These are phyloP conservation scores for Neckera pumila DNA, from an alignment of 225 moss, liverwort and hornwort genomes.

Conservation along the genomic window DNA sequence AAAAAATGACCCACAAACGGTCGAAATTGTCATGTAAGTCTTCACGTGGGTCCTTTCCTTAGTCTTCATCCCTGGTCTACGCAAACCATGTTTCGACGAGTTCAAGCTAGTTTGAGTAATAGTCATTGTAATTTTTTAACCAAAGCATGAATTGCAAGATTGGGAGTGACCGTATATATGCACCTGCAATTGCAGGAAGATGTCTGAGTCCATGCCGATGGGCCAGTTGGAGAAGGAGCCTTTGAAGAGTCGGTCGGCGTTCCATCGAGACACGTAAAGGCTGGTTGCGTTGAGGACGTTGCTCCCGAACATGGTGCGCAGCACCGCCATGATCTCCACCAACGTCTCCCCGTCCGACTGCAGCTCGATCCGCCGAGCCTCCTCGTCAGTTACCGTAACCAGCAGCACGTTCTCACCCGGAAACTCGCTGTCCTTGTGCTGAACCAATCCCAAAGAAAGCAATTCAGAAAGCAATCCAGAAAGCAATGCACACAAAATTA, in stretches of 20 bases:
- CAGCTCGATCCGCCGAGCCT: conserved; percentile 67
- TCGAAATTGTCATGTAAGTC: background rate
- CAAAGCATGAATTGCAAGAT: background rate
- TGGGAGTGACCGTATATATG: background rate
- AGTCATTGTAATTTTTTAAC: background rate
- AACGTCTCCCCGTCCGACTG: conserved; percentile 45
- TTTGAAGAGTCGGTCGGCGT: conserved; percentile 29
- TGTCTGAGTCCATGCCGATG: conserved; percentile 37
- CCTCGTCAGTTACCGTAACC: conserved; percentile 72
- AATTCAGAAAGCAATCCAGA: background rate
- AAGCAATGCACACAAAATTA: background rate
- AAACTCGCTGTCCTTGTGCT: conserved; percentile 67
- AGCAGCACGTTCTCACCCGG: conserved; percentile 56
- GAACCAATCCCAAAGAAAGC: background rate
- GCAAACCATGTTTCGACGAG: background rate
- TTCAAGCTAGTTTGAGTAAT: background rate
- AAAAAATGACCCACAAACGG: background rate
- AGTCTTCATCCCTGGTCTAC: background rate
- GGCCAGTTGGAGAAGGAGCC: conserved; percentile 89
- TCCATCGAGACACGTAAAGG: conserved; percentile 55
- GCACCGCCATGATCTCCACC: conserved; percentile 47
- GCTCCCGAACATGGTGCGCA: conserved; percentile 51
- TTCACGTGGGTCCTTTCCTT: background rate
- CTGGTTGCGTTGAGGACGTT: conserved; percentile 24
- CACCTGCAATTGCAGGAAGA: conserved; percentile 51